Base-by-base conservation (phyloP, 148 eudicot species). In the Chenopodium suecicum region DNA sequence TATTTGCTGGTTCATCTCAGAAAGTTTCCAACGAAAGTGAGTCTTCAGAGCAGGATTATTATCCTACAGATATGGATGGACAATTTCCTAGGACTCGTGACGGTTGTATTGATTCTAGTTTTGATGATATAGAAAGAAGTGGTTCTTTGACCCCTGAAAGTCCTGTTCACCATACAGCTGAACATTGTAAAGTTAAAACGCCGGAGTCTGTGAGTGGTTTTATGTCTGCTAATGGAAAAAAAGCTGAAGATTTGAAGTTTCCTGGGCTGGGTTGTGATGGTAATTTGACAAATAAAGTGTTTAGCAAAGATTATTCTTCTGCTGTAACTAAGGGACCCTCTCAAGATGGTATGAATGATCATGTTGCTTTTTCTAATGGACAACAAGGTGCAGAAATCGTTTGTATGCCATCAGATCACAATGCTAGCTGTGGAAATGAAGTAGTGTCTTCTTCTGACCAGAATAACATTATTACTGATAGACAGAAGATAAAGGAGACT, bases 401-500 rank as follows among this genome's bases (percentile, higher is more conserved):
- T 52, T 4, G 31, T 14, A 2, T 56, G 62, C 62, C 4, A 56
- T 56, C 62, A 56, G 62, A 56, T 19, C 62, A 14, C 62, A 14
- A 17, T 14, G 4, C 12, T 72, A 63, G 77, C 73, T 54, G 69
- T 71, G 16, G 4, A 47, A 60, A 27, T 76, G 80, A 31, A 31
- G 32, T 44, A 41, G 63, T 29, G 23, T 80, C 44, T 64, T 48
- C 80, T 22, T 13, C 69, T 50, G 81, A 20, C 37, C 81, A 84
- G 72, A 76, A 44, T 75, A 83, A 80, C 79, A 27, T 94, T 23
- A 85, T 94, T 79, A 85, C 44, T 62, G 86, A 92, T 60, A 86
- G 98, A 50, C 93, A 96, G 85, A 94, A 88, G 90, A 89, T 88
- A 4, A 96, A 96, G 90, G 95, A 96, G 88, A 96, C 97, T 22